Conservation (phyloP, 352 stramenopile species). For the Phytophthora fragariae region DNA sequence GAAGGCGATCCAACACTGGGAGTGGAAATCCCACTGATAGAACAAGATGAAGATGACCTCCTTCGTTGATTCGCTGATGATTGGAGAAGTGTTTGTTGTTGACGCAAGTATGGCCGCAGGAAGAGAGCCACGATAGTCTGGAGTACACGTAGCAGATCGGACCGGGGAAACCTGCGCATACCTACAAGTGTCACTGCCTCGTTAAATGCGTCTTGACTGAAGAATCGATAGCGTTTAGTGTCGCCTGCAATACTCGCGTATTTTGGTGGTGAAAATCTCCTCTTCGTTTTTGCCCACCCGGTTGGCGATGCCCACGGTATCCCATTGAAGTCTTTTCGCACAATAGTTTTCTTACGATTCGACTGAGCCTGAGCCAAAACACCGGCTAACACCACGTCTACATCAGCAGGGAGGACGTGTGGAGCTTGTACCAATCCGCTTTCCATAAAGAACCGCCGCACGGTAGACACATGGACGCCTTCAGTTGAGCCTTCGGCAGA, state of each 20-base stretch:
- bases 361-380: conserved; percentile 65
- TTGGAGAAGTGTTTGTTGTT: conserved; percentile 15
- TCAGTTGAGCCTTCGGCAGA: conserved; percentile 44
- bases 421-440: conserved; percentile 66
- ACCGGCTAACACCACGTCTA: conserved; percentile 73
- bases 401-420: conserved; percentile 53
- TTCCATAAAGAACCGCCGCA: conserved; percentile 74
- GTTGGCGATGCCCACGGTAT: conserved; percentile 23
- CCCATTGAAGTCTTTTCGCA: conserved; percentile 61
- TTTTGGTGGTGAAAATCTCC: conserved; percentile 14
- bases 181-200: conserved; percentile 73
- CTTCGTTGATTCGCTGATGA: conserved; percentile 16
- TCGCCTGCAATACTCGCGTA: conserved; percentile 23
- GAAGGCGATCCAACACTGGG: conserved; percentile 26
- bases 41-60: conserved; percentile 18
- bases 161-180: conserved; percentile 67
- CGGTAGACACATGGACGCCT: conserved; percentile 69
- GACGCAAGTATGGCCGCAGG: conserved; percentile 47
- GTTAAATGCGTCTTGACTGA: conserved; percentile 74
- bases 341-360: conserved; percentile 54
- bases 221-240: conserved; percentile 64
- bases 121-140: conserved; percentile 66
- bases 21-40: conserved; percentile 9
- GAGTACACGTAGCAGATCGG: conserved; percentile 57
- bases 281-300: conserved; percentile 37